A percentile compares a stretch with the other conserved stretches of the same genome.
Conservation (phyloP, 1,139 yeast genomes). For the Blastobotrys raffinosifermentans region DNA sequence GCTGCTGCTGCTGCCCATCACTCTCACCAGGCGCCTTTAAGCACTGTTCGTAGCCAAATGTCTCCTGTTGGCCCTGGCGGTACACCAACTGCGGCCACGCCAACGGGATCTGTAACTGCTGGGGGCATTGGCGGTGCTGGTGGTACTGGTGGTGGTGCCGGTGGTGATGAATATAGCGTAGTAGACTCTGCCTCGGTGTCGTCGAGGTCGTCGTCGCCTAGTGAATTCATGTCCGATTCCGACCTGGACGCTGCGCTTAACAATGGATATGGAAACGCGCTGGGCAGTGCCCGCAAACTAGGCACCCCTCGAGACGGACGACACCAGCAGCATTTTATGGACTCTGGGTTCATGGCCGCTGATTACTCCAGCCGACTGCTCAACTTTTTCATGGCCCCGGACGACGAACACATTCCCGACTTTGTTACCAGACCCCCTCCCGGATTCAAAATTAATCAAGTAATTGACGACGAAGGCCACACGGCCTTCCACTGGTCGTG, state of each 20-base stretch:
- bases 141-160: slow-evolving; percentile 5
- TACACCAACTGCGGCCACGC: background rate
- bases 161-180: slow-evolving; percentile 7
- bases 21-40: background rate
- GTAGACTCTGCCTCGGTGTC: slow-evolving; percentile 29
- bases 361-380: slow-evolving; percentile 42
- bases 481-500: slow-evolving; percentile 97
- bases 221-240: slow-evolving; percentile 30
- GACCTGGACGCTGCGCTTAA: slow-evolving; percentile 25
- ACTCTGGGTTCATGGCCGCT: slow-evolving; percentile 32
- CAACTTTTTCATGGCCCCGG: slow-evolving; percentile 63
- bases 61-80: too few relatives aligned
- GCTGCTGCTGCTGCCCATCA: background rate
- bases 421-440: slow-evolving; percentile 68
- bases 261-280: slow-evolving; percentile 7
- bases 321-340: slow-evolving; percentile 22
- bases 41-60: background rate
- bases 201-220: slow-evolving; percentile 31
- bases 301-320: slow-evolving; percentile 9
- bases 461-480: slow-evolving; percentile 94
- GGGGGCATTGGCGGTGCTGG: slow-evolving; percentile 1
- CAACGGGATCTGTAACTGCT: background rate
- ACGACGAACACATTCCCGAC: slow-evolving; percentile 65
- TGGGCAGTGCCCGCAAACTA: slow-evolving; percentile 2
- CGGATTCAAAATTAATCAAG: slow-evolving; percentile 75